Percentiles rank a stretch among this genome's conserved stretches.
Conservation (phyloP, 1,139 yeast species). For the Geotrichum carabidarum region DNA sequence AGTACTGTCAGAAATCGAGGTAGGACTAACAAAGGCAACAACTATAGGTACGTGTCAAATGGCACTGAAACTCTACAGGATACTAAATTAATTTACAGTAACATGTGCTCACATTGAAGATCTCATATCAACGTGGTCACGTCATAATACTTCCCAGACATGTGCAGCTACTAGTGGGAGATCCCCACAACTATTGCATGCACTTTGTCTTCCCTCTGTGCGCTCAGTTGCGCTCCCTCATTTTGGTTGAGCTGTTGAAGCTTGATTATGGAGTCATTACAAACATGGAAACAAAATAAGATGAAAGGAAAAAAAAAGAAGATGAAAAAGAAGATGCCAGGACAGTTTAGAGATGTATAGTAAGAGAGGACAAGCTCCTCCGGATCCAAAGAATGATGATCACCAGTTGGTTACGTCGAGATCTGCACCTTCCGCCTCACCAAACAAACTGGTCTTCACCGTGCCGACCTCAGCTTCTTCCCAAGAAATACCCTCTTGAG, state of each 20-base stretch:
- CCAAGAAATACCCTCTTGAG: slow-evolving; percentile 46
- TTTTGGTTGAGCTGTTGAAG: slow-evolving; percentile 10
- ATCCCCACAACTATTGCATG: not conserved
- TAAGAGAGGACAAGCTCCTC: not conserved
- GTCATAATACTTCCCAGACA: too few relatives aligned
- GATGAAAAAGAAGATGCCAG: not conserved
- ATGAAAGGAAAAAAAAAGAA: not conserved
- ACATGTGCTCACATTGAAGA: too few relatives aligned
- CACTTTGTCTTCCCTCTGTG: not conserved
- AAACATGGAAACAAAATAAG: slow-evolving; percentile 1
- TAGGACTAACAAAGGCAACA: too few relatives aligned
- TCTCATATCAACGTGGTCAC: too few relatives aligned
- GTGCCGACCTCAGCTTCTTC: slow-evolving; percentile 48
- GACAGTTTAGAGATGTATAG: not conserved
- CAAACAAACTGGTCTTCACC: slow-evolving; percentile 71
- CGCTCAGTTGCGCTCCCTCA: not conserved
- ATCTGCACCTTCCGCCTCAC: slow-evolving; percentile 66
- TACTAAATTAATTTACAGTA: too few relatives aligned
- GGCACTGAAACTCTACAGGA: too few relatives aligned
- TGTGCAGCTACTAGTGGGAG: too few relatives aligned
- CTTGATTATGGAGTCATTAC: slow-evolving; percentile 7
- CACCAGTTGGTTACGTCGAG: slow-evolving; percentile 82
- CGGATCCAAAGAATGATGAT: not conserved
- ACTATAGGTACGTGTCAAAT: too few relatives aligned
- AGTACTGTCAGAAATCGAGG: too few relatives aligned